phyloP scores from a whole-genome alignment of 331 rosid species.

The Cydonia oblonga region DNA sequence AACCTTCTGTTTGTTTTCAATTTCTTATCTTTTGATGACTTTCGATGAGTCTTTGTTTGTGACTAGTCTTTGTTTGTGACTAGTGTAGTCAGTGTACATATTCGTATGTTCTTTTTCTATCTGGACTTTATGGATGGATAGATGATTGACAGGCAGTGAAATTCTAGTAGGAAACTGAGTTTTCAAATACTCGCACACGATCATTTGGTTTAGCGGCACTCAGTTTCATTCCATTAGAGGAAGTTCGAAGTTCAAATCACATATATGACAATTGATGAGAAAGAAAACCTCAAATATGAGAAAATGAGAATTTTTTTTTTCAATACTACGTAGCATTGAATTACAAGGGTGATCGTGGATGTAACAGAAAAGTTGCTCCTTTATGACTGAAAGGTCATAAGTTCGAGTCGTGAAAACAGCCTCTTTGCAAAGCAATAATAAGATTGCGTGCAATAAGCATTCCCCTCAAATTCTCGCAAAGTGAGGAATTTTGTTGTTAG shows the following conservation, averaged over 20 bases:
- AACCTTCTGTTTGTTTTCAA: too few relatives aligned
- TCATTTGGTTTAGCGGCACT: neutral
- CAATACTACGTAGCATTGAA: too few relatives aligned
- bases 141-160: neutral
- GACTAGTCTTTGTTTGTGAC: neutral
- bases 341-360: fast-evolving
- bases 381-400: too few relatives aligned
- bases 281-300: too few relatives aligned
- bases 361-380: too few relatives aligned
- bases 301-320: too few relatives aligned
- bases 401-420: fast-evolving
- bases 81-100: constrained; percentile 9
- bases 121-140: neutral
- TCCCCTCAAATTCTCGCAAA: too few relatives aligned
- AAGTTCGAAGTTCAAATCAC: too few relatives aligned
- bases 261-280: too few relatives aligned
- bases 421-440: too few relatives aligned
- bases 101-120: neutral
- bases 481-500: fast-evolving
- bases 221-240: too few relatives aligned
- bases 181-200: neutral
- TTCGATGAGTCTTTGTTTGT: neutral
- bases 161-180: neutral
- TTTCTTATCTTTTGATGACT: neutral
- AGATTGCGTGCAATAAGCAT: too few relatives aligned